Percentiles rank a stretch among this genome's conserved stretches.
Conservation (phyloP, 2,329 filamentous ascomycete genomes). For the Truncatella angustata region DNA sequence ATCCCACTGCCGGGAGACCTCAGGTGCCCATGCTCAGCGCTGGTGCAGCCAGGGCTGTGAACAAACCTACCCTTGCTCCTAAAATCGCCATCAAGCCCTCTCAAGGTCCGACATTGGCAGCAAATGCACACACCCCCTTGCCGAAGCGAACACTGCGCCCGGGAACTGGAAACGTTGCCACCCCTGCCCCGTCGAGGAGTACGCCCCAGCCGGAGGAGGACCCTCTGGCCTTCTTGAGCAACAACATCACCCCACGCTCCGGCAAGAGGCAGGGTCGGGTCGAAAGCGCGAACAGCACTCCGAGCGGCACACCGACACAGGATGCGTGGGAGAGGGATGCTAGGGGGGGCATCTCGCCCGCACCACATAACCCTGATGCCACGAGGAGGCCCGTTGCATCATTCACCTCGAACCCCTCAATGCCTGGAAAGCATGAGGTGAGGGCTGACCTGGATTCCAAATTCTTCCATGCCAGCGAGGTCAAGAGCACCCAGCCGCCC, state of each 20-base stretch:
- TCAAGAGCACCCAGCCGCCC: constrained; percentile 41
- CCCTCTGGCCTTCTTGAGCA: constrained; percentile 55
- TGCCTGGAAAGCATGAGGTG: constrained; percentile 24
- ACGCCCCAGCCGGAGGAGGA: constrained; percentile 45
- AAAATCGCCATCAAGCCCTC: constrained; percentile 48
- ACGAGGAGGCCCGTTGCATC: constrained; percentile 31
- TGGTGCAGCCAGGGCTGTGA: constrained; percentile 53
- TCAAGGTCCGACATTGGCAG: constrained; percentile 23
- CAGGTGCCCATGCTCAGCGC: constrained; percentile 69
- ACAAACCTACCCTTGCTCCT: constrained; percentile 49
- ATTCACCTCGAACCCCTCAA: constrained; percentile 30
- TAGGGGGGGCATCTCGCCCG: constrained; percentile 33
- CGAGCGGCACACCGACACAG: constrained; percentile 56
- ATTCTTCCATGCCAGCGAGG: constrained; percentile 92
- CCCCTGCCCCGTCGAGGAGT: constrained; percentile 25
- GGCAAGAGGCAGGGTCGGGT: constrained; percentile 69
- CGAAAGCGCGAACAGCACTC: constrained; percentile 67
- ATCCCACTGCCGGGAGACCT: constrained; percentile 50
- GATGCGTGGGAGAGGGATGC: constrained; percentile 40
- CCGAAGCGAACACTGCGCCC: constrained; percentile 28
- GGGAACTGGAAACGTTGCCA: constrained; percentile 26
- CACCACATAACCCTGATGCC: constrained; percentile 28
- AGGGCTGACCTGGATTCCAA: constrained; percentile 50
- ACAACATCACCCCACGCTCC: constrained; percentile 77
- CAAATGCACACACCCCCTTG: constrained; percentile 44